phyloP scores from a whole-genome alignment of 2,329 filamentous ascomycete species.

The Zalaria obscura region DNA sequence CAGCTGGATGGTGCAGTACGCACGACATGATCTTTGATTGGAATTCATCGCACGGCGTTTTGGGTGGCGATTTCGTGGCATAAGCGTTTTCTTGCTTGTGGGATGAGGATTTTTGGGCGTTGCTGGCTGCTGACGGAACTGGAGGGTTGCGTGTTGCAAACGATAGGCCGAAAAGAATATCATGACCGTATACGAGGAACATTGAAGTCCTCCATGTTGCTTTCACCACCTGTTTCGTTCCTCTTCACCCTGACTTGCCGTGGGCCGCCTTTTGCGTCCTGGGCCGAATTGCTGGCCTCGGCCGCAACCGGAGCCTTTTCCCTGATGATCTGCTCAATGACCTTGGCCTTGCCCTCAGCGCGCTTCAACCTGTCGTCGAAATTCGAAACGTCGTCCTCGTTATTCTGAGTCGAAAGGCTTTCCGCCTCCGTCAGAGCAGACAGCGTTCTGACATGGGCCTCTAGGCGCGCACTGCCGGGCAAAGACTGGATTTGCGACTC shows the following conservation, averaged over 20 bases:
- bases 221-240: constrained; percentile 6
- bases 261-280: not conserved
- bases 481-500: constrained; percentile 26
- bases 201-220: constrained; percentile 23
- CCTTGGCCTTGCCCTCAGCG: constrained; percentile 68
- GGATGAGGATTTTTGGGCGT: constrained; percentile 1
- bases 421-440: constrained; percentile 67
- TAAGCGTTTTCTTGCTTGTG: not conserved
- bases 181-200: constrained; percentile 1
- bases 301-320: constrained; percentile 17
- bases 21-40: not conserved
- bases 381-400: constrained; percentile 77
- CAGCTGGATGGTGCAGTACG: not conserved
- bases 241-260: constrained; percentile 9
- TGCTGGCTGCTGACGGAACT: not conserved
- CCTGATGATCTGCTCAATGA: constrained; percentile 60
- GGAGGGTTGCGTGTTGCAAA: not conserved
- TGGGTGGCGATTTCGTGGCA: constrained; percentile 1
- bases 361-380: constrained; percentile 81
- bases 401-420: constrained; percentile 66
- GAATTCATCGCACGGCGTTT: not conserved
- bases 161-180: too few species aligned
- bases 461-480: constrained; percentile 48
- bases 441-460: constrained; percentile 62
- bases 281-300: not conserved